A percentile compares a stretch with the other conserved stretches of the same genome.
phyloP scores from a whole-genome alignment of 2,329 filamentous ascomycete genomes.

The Fusarium sp. region DNA sequence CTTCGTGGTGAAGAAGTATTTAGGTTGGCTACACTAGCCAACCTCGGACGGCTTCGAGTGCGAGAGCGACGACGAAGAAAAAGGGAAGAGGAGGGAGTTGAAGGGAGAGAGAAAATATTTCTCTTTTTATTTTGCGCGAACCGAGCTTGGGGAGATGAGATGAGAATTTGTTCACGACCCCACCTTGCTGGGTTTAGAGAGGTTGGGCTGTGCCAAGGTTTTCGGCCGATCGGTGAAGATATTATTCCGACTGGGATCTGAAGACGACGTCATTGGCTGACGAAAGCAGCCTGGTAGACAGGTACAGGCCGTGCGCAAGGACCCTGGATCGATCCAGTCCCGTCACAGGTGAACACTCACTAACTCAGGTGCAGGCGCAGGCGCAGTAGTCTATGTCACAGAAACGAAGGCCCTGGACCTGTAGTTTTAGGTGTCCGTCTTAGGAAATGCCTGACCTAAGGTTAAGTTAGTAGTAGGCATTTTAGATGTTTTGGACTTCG shows the following conservation, averaged over 20 bases:
- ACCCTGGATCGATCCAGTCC: conserved; percentile 36
- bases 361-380: too few relatives aligned
- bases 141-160: conserved; percentile 46
- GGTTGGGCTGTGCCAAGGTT: conserved; percentile 45
- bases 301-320: conserved; percentile 26
- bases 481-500: conserved; percentile 33
- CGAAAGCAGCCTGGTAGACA: conserved; percentile 37
- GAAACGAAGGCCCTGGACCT: conserved; percentile 3
- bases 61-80: conserved; percentile 42
- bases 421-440: conserved; percentile 30
- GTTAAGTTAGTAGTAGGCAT: not conserved
- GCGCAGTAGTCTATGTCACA: conserved; percentile 22
- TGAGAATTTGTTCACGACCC: conserved; percentile 51
- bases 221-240: conserved; percentile 21
- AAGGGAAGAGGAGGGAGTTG: conserved; percentile 25
- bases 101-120: conserved; percentile 38
- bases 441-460: conserved; percentile 20
- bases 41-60: conserved; percentile 54
- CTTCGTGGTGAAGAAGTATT: conserved; percentile 59
- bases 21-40: conserved; percentile 57
- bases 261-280: conserved; percentile 48
- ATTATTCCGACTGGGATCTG: conserved; percentile 29
- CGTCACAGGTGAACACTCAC: not conserved
- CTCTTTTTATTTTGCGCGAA: conserved; percentile 45
- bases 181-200: conserved; percentile 45